Percentiles rank a stretch among this genome's conserved stretches.
These are phyloP conservation scores for Sporothrix protearum DNA, from an alignment of 2,329 filamentous ascomycete species.

Conservation along the genomic window DNA sequence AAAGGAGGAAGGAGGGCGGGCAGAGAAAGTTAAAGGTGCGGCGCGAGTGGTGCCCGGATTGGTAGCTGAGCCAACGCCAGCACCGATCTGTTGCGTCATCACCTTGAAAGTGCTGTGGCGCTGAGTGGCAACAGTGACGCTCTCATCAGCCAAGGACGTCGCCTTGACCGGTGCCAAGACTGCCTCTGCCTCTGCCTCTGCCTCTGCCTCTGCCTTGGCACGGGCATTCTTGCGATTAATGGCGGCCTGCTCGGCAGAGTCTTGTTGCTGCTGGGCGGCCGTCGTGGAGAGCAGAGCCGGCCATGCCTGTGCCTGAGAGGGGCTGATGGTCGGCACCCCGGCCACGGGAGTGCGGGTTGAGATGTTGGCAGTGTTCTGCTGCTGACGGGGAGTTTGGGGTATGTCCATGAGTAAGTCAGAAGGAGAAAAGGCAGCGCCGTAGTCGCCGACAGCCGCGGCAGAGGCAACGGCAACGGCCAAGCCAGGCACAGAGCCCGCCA, in stretches of 20 bases:
- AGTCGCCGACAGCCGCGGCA: neutral
- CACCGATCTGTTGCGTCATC: neutral
- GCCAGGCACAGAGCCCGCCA: neutral
- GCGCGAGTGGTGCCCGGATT: neutral
- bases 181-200: neutral
- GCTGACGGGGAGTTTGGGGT: neutral
- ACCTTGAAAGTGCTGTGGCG: slow-evolving; percentile 15
- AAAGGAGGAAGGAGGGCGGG: neutral
- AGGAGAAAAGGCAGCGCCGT: slow-evolving; percentile 4
- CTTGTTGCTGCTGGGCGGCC: neutral
- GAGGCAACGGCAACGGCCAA: neutral
- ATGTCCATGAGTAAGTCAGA: neutral
- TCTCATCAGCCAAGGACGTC: neutral
- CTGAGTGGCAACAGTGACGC: neutral
- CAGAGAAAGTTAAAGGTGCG: neutral
- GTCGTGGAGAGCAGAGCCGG: neutral
- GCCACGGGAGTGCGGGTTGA: neutral
- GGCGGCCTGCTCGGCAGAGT: neutral
- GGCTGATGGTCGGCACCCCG: neutral
- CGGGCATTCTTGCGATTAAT: neutral
- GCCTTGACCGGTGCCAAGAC: neutral
- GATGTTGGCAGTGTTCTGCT: neutral
- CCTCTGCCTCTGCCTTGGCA: neutral
- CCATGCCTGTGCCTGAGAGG: slow-evolving; percentile 9
- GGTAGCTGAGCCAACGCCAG: neutral